Conservation (phyloP, 345 rosid genomes). For the Firmiana major region DNA sequence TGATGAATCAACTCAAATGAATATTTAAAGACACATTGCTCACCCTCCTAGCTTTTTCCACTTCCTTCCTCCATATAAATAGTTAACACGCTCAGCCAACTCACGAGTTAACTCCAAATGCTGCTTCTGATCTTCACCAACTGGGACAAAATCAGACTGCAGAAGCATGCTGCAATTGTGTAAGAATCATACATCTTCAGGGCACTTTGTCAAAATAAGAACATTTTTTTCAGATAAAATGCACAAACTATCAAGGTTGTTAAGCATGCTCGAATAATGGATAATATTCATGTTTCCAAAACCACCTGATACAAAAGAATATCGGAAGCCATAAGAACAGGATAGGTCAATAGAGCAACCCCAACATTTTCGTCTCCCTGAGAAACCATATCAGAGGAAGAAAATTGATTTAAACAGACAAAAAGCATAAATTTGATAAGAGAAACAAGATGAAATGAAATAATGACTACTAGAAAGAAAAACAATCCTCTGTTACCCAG, state of each 20-base stretch:
- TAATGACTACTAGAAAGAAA: not conserved
- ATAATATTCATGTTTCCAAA: constrained; percentile 12
- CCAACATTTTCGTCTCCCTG: constrained; percentile 89
- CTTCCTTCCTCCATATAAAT: constrained; percentile 86
- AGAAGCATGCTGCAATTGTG: constrained; percentile 39
- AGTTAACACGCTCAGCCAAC: constrained; percentile 72
- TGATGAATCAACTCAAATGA: constrained; percentile 5
- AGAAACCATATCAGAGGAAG: constrained; percentile 20
- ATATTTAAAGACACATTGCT: constrained; percentile 1
- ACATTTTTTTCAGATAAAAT: not conserved
- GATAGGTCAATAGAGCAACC: constrained; percentile 78
- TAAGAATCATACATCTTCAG: constrained; percentile 37
- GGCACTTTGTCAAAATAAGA: constrained; percentile 12
- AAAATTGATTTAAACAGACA: constrained; percentile 10
- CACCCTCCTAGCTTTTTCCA: constrained; percentile 98
- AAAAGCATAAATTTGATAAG: not conserved
- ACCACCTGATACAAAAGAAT: constrained; percentile 87
- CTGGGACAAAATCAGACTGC: constrained; percentile 93
- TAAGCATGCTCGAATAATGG: not conserved
- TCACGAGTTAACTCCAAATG: constrained; percentile 88
- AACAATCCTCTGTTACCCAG: not conserved
- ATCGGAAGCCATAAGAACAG: constrained; percentile 88
- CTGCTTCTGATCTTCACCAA: constrained; percentile 96
- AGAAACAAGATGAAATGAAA: not conserved
- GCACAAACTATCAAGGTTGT: not conserved